Evolutionary conservation across 257 asterid species (phyloP).

Genomic region (Primulina huaijiensis): DNA sequence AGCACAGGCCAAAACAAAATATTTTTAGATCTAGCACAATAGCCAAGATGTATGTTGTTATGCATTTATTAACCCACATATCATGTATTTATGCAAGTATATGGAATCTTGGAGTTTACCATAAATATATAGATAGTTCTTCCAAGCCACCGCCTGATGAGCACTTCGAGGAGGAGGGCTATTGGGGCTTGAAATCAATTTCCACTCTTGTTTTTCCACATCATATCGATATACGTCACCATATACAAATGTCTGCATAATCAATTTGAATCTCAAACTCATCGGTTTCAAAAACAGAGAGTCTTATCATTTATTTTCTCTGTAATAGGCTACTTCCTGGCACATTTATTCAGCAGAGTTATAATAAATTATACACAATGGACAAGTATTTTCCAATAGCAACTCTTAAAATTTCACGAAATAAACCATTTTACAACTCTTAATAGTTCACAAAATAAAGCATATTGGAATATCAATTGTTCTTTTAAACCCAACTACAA

Average conservation of each 20-base stretch:
- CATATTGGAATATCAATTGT: background rate
- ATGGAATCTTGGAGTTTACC: conserved; percentile 48
- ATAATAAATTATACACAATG: background rate
- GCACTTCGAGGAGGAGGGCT: conserved; percentile 99
- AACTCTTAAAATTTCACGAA: background rate
- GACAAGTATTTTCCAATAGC: background rate
- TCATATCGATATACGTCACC: conserved; percentile 90
- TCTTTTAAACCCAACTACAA: background rate
- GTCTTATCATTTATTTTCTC: conserved; percentile 8
- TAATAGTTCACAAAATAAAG: background rate
- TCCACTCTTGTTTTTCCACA: conserved; percentile 93
- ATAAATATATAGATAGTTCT: conserved; percentile 78
- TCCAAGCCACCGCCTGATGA: conserved; percentile 97
- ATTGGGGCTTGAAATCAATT: conserved; percentile 83
- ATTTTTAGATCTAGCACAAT: conserved; percentile 9
- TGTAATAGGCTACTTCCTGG: background rate
- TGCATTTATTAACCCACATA: background rate
- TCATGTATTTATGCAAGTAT: background rate
- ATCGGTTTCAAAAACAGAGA: conserved; percentile 17
- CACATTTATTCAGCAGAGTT: conserved; percentile 8
- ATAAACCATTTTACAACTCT: background rate
- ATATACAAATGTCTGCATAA: conserved; percentile 84
- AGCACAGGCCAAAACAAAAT: conserved; percentile 19
- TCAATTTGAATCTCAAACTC: conserved; percentile 21
- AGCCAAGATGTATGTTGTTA: background rate